These are phyloP conservation scores for Zizania latifolia DNA, from an alignment of 176 grass and related monocot species.

Conservation along the genomic window DNA sequence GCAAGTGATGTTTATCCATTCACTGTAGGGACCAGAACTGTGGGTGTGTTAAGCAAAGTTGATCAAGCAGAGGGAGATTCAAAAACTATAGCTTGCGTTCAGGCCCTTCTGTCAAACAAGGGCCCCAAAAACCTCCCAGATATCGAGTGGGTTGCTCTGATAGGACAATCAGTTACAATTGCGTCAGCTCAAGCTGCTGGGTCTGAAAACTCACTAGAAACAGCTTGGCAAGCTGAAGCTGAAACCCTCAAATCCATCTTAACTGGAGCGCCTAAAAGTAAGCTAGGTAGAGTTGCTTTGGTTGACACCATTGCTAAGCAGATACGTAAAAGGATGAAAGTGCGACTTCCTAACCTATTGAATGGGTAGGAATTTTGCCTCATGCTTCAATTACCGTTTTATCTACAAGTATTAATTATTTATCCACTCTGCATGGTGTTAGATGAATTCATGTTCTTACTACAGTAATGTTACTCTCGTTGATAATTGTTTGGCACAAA, in stretches of 20 bases:
- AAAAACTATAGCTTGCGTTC: constrained; percentile 69
- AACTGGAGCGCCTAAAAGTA: constrained; percentile 60
- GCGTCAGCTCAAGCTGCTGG: constrained; percentile 63
- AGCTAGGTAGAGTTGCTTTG: constrained; percentile 73
- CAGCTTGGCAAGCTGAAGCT: constrained; percentile 75
- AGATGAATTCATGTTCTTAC: background rate
- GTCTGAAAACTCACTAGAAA: constrained; percentile 83
- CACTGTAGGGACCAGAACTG: constrained; percentile 77
- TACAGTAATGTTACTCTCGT: background rate
- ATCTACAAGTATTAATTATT: constrained; percentile 7
- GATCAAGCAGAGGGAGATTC: constrained; percentile 75
- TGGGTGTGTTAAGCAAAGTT: constrained; percentile 89
- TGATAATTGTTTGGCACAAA: background rate
- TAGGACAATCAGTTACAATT: constrained; percentile 80
- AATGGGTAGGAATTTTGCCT: constrained; percentile 53
- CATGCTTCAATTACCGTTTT: background rate
- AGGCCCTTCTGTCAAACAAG: constrained; percentile 66
- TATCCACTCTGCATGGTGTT: background rate
- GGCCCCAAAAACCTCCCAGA: constrained; percentile 72
- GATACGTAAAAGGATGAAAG: constrained; percentile 86
- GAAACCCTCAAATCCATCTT: constrained; percentile 75
- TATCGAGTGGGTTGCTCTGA: constrained; percentile 82
- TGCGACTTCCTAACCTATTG: constrained; percentile 80
- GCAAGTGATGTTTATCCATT: constrained; percentile 5
- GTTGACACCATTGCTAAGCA: constrained; percentile 75